These are phyloP conservation scores for Cyclanthera cordifolia DNA, from an alignment of 306 rosid species.

Conservation along the genomic window DNA sequence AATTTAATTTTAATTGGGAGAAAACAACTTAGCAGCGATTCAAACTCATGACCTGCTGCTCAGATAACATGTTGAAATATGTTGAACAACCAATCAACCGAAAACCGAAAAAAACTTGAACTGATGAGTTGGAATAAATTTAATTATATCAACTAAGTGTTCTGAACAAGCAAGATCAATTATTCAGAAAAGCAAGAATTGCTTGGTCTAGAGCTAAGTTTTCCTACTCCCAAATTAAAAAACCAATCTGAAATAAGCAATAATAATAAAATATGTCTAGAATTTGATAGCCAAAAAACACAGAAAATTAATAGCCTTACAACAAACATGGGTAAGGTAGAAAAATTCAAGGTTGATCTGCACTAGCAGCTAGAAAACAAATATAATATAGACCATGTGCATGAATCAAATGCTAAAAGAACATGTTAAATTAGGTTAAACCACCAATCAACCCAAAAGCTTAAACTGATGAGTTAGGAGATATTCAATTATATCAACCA, in stretches of 20 bases:
- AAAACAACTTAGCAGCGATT: too few relatives aligned
- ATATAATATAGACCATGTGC: background rate
- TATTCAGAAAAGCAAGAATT: background rate
- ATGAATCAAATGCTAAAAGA: background rate
- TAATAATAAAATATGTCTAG: background rate
- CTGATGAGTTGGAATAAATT: too few relatives aligned
- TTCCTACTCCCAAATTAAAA: background rate
- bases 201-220: background rate
- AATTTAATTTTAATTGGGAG: too few relatives aligned
- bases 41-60: too few relatives aligned
- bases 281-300: background rate
- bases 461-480: too few relatives aligned
- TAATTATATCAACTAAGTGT: too few relatives aligned
- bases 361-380: background rate
- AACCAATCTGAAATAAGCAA: background rate
- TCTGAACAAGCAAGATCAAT: background rate
- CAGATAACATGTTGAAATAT: too few relatives aligned
- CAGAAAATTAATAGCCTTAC: background rate
- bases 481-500: too few relatives aligned
- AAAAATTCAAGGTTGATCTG: background rate
- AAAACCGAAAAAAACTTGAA: too few relatives aligned
- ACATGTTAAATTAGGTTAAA: too few relatives aligned
- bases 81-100: too few relatives aligned
- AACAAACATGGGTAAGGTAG: background rate
- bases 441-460: too few relatives aligned